These are phyloP conservation scores for Eragrostis tef DNA, from an alignment of 202 grass and related monocot species.

Conservation along the genomic window DNA sequence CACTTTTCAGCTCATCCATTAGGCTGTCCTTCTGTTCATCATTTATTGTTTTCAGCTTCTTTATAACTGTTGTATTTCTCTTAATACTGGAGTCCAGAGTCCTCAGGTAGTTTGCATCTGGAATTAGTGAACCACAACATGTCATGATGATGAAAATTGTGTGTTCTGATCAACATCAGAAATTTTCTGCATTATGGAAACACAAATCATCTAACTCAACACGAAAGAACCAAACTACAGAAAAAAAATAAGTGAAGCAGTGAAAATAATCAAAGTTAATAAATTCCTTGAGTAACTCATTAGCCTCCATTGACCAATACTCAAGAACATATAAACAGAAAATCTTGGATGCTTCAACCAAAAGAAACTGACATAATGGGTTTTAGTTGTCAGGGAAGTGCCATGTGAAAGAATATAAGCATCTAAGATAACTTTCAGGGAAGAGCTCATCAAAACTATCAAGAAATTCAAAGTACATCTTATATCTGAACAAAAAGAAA, in stretches of 20 bases:
- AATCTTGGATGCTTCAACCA: slow-evolving; percentile 16
- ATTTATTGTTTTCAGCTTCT: slow-evolving; percentile 92
- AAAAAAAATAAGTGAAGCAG: slow-evolving; percentile 8
- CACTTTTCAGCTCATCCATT: slow-evolving; percentile 93
- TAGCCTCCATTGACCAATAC: not conserved
- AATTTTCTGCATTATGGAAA: slow-evolving; percentile 25
- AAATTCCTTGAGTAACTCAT: slow-evolving; percentile 22
- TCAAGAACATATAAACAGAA: slow-evolving; percentile 15
- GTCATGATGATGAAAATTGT: slow-evolving; percentile 30
- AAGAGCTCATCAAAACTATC: slow-evolving; percentile 12
- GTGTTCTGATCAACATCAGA: not conserved
- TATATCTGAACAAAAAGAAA: not conserved
- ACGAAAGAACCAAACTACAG: slow-evolving; percentile 27
- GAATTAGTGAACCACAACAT: slow-evolving; percentile 47
- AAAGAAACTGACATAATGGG: not conserved
- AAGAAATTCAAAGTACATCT: slow-evolving; percentile 18
- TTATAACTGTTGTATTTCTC: slow-evolving; percentile 87
- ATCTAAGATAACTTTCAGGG: slow-evolving; percentile 13
- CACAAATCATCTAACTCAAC: slow-evolving; percentile 27
- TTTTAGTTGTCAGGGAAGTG: slow-evolving; percentile 10
- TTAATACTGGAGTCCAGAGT: slow-evolving; percentile 96
- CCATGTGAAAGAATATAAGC: slow-evolving; percentile 26
- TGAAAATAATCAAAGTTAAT: slow-evolving; percentile 23
- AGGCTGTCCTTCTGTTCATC: slow-evolving; percentile 84
- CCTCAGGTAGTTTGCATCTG: slow-evolving; percentile 89